Base-by-base conservation (phyloP, 2,329 filamentous ascomycete species). In the Ophioceras dolichostomum region DNA sequence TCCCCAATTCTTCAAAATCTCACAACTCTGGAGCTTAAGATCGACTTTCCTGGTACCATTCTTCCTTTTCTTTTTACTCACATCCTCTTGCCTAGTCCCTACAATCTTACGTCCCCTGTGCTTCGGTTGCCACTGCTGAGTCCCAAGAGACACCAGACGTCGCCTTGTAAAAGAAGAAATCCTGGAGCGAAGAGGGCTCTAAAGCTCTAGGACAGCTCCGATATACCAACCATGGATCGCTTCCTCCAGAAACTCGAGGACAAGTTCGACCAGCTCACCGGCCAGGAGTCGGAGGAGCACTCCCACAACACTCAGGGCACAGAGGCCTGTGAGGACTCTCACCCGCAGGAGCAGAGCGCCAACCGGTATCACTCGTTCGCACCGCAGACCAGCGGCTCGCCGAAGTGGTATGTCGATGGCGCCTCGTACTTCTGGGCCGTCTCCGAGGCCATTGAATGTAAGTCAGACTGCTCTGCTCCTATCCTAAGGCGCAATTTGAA, bases 331-430 rank as follows among this genome's bases (percentile, higher is more conserved):
- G 56, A 60, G 37, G 50, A 61, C 24, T 48, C 60, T 21, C 63
- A 69, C 34, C 49, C 56, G 3, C 55, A 61, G 19, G 54, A 59
- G 37, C 61, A 67, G 44, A 58, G 56, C 19, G 54, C 59, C 19
- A 67, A 79, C 46, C 68, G 75, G 34, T 79, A 67, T 51, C 62
- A 70, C 41, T 79, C 74, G 41, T 94, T 94, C 61, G 82, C 83
- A 1, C 76, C 83, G 1, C 71, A 79, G 49, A 72, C 82, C 16
- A 70, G 73, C 22, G 80, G 81, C 39, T 79, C 86, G 51, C 76
- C 74, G 43, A 93, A 94, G 65, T 94, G 86, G 84, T 88, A 82
- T 57, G 83, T 91, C 14, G 84, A 91, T 52, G 85, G 81, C 6
- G 84, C 80, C 53, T 76, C 76, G 8, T 91, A 93, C 55, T 87